Percentiles rank a stretch among this genome's conserved stretches.
phyloP scores from a whole-genome alignment of 78 protist genomes.

The Dictyostelium brefeldianum region DNA sequence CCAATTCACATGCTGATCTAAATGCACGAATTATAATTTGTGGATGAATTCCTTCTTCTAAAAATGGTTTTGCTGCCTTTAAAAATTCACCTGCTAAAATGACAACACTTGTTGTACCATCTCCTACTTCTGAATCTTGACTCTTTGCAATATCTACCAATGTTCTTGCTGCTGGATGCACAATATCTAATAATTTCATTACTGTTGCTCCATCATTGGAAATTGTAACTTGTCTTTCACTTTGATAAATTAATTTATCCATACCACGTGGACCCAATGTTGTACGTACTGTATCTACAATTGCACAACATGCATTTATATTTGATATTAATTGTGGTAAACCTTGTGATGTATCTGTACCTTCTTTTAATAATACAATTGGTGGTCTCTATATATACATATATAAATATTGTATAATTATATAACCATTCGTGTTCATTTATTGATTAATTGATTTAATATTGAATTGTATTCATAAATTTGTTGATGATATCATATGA shows the following conservation, averaged over 20 bases:
- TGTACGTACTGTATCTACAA: constrained; percentile 91
- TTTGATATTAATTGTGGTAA: constrained; percentile 97
- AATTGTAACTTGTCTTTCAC: constrained; percentile 90
- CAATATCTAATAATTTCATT: constrained; percentile 98
- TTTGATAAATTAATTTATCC: constrained; percentile 95
- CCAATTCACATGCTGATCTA: constrained; percentile 89
- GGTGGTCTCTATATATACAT: constrained; percentile 84
- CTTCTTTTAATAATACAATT: constrained; percentile 98
- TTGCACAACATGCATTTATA: constrained; percentile 97
- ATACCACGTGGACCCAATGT: constrained; percentile 96
- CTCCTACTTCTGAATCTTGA: constrained; percentile 99
- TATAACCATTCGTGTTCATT: not conserved
- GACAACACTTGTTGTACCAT: constrained; percentile 99
- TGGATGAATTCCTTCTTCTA: constrained; percentile 99
- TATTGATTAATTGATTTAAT: not conserved
- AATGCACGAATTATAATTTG: constrained; percentile 96
- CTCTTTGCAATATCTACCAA: constrained; percentile 99
- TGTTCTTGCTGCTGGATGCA: constrained; percentile 99
- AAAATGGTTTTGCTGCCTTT: constrained; percentile 95
- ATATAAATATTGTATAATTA: not conserved
- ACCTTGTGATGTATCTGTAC: constrained; percentile 99
- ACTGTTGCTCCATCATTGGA: constrained; percentile 99
- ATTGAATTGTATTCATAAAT: too few relatives aligned
- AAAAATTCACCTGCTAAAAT: constrained; percentile 98
- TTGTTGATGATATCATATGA: not conserved